Base-by-base conservation (phyloP, 345 rosid genomes). In the Excoecaria cochinchinensis region DNA sequence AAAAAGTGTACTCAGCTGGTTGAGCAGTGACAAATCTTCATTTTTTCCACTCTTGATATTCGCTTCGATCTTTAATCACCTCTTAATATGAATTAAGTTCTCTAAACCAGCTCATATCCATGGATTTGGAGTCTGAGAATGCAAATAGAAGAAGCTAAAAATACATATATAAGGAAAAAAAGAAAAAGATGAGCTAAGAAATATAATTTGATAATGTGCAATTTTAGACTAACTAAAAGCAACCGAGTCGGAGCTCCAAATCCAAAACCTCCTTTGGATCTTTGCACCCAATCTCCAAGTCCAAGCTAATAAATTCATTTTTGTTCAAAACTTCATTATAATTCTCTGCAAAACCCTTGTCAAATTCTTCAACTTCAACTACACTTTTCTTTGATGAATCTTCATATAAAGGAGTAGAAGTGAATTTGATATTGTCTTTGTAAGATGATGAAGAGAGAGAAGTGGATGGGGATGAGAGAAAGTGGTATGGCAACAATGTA, bases 201-300 rank as follows among this genome's bases (percentile, higher is more conserved):
- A 53, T n/a, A 56, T 53, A 21, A 36, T 10, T 58, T 38, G 38
- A 21, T 17, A 70, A 44, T 4, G 6, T 51, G 17, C 36, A 25
- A 39, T 17, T 39, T 59, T n/a, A 58, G 9, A 58, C 11, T 9
- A 5, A 69, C 73, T 53, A 70, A 74, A 58, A 80, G 76, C 75
- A 81, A 22, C 93, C 93, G 64, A 89, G 93, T 78, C 91, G 84
- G 81, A 89, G 93, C 84, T 89, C 93, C 84, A 89, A 89, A 79
- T 89, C 93, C 70, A 89, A 69, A 71, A 77, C 85, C 59, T 85
- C 85, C 47, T 81, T 81, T 4, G 88, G 79, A 71, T 83, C 86
- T 74, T 77, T 86, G 58, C 80, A 77, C 39, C 77, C 77, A 76
- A 82, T 82, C 76, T 77, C 90, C 79, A 87, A 81, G 15, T 87